These are phyloP conservation scores for Pichia heedii DNA, from an alignment of 805 yeast genomes.

Conservation along the genomic window DNA sequence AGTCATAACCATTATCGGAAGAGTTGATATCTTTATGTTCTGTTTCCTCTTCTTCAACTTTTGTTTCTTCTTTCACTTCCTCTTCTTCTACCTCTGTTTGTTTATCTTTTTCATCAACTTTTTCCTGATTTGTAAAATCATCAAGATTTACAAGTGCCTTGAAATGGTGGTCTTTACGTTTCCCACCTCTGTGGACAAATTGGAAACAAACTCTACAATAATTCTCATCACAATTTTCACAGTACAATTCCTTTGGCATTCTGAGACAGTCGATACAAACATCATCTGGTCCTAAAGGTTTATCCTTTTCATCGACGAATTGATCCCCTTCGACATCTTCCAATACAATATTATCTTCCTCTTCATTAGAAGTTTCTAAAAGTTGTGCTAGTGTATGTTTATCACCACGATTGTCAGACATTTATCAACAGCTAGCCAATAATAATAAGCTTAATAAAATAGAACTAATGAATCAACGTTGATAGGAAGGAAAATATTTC, in stretches of 20 bases:
- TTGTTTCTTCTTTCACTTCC: constrained; percentile 12
- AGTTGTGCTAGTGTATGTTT: constrained; percentile 20
- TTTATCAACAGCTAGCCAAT: too few species aligned
- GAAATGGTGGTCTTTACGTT: constrained; percentile 38
- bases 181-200: constrained; percentile 63
- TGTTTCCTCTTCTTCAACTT: constrained; percentile 8
- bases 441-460: too few species aligned
- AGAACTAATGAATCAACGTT: too few species aligned
- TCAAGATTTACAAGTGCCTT: constrained; percentile 17
- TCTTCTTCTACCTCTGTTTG: constrained; percentile 3
- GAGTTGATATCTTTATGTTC: background rate
- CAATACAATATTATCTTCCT: constrained; percentile 1
- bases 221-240: constrained; percentile 54
- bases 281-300: constrained; percentile 14
- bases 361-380: constrained; percentile 18
- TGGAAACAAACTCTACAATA: constrained; percentile 65
- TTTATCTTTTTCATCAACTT: constrained; percentile 1
- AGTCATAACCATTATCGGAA: constrained; percentile 13
- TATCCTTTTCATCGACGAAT: background rate
- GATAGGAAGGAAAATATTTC: too few species aligned
- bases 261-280: constrained; percentile 66
- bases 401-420: too few species aligned
- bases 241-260: constrained; percentile 57
- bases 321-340: background rate
- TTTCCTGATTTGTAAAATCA: background rate